Evolutionary conservation across 2,329 filamentous ascomycete species (phyloP), one percentile per base, ranked within the genome.

Genomic region (Aspergillus uvarum): DNA sequence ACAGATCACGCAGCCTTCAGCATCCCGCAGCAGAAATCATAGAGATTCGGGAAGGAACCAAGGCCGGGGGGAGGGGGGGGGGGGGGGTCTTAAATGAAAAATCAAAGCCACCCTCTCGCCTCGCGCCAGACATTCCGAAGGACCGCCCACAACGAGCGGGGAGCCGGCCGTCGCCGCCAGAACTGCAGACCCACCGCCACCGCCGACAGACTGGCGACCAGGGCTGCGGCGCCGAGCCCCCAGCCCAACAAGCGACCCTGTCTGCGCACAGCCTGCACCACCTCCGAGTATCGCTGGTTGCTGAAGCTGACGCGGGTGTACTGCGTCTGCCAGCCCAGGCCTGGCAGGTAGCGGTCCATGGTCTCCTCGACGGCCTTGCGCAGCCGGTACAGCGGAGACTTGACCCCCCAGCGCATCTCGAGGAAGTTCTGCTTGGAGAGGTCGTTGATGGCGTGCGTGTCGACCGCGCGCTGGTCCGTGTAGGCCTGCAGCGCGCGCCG

Each of bases 231-330:
- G 1, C 67, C 63, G 32, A 78, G 55, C 5, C 71, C 68, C 7
- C 73, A 64, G 50, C 84, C 76, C 32, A 92, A 76, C 5, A 89
- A 74, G 63, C 78, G 79, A 2, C 89, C 87, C 74, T 96, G 92
- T 57, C 84, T 77, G 58, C 89, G 84, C 59, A 89, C 91, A 65
- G 84, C 85, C 44, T 79, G 80, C 35, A 92, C 83, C 3, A 98
- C 90, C 62, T 96, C 89, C 0, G 90, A 91, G 75, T 99, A 99
- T 21, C 90, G 81, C 77, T 96, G 89, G 70, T 96, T 97, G 60
- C 91, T 91, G 74, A 99, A 99, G 67, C 92, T 96, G 8, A 99
- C 89, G 21, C 94, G 85, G 0, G 90, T 87, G 73, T 99, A 99
- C 77, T 96, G 92, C 2, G 95, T 99, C 71, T 89, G 87, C 88